Conservation (phyloP, 2,329 filamentous ascomycete species). For the Trichophyton simii region DNA sequence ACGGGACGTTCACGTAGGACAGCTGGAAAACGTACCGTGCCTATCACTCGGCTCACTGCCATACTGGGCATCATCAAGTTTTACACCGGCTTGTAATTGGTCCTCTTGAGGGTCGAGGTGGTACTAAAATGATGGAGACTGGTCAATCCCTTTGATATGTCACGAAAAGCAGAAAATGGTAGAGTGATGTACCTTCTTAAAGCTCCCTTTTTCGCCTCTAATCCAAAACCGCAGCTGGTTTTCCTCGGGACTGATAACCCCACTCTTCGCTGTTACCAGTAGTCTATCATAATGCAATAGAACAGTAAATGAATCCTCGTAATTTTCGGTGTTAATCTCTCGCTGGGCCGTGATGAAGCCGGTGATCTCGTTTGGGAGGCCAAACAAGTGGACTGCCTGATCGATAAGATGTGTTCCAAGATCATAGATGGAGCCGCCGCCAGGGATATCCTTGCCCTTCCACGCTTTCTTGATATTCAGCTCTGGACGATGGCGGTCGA, state of each 20-base stretch:
- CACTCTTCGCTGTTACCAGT: constrained; percentile 57
- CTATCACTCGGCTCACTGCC: constrained; percentile 49
- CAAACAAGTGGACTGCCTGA: constrained; percentile 59
- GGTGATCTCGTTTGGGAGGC: constrained; percentile 53
- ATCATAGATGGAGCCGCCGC: constrained; percentile 59
- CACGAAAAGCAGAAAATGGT: background rate
- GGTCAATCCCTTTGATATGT: background rate
- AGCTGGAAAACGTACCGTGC: constrained; percentile 34
- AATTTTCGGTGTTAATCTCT: constrained; percentile 40
- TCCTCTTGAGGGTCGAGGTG: constrained; percentile 63
- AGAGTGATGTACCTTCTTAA: constrained; percentile 48
- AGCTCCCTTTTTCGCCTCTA: constrained; percentile 59
- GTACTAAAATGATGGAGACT: constrained; percentile 21
- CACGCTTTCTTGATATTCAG: constrained; percentile 41
- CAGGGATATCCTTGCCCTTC: constrained; percentile 55
- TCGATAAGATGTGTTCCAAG: constrained; percentile 66
- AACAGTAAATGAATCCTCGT: constrained; percentile 44
- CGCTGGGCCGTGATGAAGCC: constrained; percentile 57
- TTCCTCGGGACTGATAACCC: constrained; percentile 54
- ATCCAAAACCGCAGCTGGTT: constrained; percentile 67
- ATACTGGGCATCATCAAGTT: constrained; percentile 50
- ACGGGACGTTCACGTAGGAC: background rate
- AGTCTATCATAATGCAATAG: constrained; percentile 55
- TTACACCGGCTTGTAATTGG: constrained; percentile 53
- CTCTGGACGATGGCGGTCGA: constrained; percentile 58